Base-by-base conservation (phyloP, 2,329 filamentous ascomycete genomes). In the Dactylellina sp. region DNA sequence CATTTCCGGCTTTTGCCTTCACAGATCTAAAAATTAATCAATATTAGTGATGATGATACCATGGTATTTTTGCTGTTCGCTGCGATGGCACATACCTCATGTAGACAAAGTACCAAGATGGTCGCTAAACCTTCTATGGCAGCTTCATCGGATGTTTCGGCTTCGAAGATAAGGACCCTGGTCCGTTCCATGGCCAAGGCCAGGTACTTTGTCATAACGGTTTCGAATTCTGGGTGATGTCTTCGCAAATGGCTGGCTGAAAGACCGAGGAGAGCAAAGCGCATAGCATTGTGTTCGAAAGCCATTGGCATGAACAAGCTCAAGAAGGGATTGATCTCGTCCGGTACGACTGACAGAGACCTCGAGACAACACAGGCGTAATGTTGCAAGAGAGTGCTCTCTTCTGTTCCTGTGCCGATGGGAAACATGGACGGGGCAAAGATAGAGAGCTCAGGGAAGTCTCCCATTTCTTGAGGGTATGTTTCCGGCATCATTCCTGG, bases 281-380 rank as follows among this genome's bases (percentile, higher is more conserved):
- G 75, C 70, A 76, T 70, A 1, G 75, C 75, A 49, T 62, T 61
- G 37, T 76, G 75, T 25, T 70, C 50, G 9, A 76, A 63, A 24
- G 75, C 75, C 75, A 76, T 76, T 1, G 75, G 75, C 42, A 76
- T 68, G 40, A 76, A 76, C 35, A 76, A 40, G 44, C 62, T 60
- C 59, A 76, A 46, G 63, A 76, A 76, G 2, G 70, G 56, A 35
- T 76, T 76, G 47, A 76, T 75, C 52, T 75, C 70, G 60, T 76
- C 75, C 14, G 75, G 75, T 6, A 76, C 75, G 16, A 76, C 75
- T 12, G 70, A 75, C 20, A 76, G 49, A 28, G 75, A 76, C 35
- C 70, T 63, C n/a, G 70, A 75, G 40, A 76, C 75, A 68, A 76
- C 75, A 57, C 66, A 71, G 14, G 75, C 65, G 44, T 76, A 76